Percentiles rank a stretch among this genome's conserved stretches.
Conservation (phyloP, 495 filamentous ascomycete species). For the Penicillium herquei region DNA sequence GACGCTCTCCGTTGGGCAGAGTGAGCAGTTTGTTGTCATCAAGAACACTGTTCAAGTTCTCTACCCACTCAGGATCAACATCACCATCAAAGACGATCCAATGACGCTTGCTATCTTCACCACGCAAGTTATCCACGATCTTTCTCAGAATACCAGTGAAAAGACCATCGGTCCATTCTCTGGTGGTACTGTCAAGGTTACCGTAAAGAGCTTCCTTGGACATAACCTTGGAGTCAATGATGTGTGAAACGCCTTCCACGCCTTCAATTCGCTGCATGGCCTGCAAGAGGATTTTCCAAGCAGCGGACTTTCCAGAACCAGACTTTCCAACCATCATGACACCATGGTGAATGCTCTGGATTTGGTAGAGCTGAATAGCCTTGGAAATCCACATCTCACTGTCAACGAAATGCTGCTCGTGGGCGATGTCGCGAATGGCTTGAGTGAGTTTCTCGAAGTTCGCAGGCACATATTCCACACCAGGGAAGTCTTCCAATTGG, state of each 20-base stretch:
- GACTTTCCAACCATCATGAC: slow-evolving; percentile 99
- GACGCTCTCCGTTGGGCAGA: slow-evolving; percentile 93
- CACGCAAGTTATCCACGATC: slow-evolving; percentile 97
- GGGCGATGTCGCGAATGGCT: slow-evolving; percentile 78
- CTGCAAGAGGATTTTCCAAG: slow-evolving; percentile 92
- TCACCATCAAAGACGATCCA: slow-evolving; percentile 99
- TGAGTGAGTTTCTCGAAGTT: slow-evolving; percentile 73
- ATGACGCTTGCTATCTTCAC: slow-evolving; percentile 92
- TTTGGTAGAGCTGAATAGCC: slow-evolving; percentile 93
- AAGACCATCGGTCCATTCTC: slow-evolving; percentile 97
- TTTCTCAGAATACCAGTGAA: slow-evolving; percentile 98
- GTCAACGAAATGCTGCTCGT: slow-evolving; percentile 78
- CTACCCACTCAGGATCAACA: slow-evolving; percentile 98
- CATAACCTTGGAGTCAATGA: slow-evolving; percentile 99
- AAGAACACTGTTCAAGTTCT: slow-evolving; percentile 98
- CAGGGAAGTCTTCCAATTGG: slow-evolving; percentile 84
- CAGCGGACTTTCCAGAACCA: slow-evolving; percentile 89
- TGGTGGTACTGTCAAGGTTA: slow-evolving; percentile 89
- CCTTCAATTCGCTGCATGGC: slow-evolving; percentile 88
- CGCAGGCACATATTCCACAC: slow-evolving; percentile 88
- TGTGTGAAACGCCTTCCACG: slow-evolving; percentile 90
- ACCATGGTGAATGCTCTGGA: slow-evolving; percentile 95
- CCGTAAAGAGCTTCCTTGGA: slow-evolving; percentile 97
- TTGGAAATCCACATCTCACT: slow-evolving; percentile 97
- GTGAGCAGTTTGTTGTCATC: slow-evolving; percentile 98